Conservation (phyloP, 345 rosid genomes). For the Eucalyptus brandiana region DNA sequence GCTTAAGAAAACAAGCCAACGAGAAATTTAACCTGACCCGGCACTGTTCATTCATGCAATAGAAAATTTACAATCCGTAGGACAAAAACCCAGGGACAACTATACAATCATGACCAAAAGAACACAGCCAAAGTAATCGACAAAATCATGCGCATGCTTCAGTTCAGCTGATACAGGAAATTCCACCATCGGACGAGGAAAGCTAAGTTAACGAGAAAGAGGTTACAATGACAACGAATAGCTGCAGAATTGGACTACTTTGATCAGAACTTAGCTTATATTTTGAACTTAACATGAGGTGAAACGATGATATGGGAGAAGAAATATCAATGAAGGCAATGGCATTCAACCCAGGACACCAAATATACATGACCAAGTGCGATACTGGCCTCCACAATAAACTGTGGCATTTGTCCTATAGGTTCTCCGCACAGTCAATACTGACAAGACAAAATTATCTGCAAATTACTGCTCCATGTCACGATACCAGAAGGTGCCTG, state of each 20-base stretch:
- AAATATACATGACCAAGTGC: background rate
- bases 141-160: background rate
- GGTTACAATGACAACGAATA: background rate
- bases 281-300: background rate
- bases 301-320: background rate
- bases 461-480: background rate
- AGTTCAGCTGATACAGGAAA: background rate
- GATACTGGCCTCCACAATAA: background rate
- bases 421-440: background rate
- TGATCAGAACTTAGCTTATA: background rate
- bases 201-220: background rate
- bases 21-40: background rate
- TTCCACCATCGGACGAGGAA: background rate
- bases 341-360: background rate
- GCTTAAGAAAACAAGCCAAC: background rate
- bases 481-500: background rate
- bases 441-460: background rate
- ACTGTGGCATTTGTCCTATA: background rate
- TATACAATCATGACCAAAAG: background rate
- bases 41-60: background rate
- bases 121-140: background rate
- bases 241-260: background rate
- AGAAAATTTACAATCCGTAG: background rate
- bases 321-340: background rate
- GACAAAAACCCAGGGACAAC: background rate